Evolutionary conservation across 106 monocot genomes (phyloP).

Genomic region (Dioscorea dumetorum): DNA sequence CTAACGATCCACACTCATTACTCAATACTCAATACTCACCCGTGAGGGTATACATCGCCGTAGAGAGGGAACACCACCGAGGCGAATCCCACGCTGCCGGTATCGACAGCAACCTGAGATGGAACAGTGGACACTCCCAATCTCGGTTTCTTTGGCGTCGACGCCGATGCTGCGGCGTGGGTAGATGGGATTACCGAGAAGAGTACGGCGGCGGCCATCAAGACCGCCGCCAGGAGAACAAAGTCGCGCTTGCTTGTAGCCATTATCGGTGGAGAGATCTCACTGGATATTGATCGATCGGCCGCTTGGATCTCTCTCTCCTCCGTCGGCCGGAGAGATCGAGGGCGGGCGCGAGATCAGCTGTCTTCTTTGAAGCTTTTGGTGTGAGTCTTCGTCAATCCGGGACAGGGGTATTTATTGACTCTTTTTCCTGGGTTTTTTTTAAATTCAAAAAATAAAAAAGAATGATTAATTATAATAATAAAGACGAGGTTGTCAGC

Average conservation of each 20-base stretch:
- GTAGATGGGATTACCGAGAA: constrained; percentile 1
- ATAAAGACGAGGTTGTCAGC: not conserved
- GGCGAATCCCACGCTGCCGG: constrained; percentile 7
- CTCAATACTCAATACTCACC: constrained; percentile 21
- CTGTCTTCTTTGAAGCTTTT: no score
- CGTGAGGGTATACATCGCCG: constrained; percentile 85
- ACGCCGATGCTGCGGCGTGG: constrained; percentile 1
- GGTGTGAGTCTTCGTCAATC: no score
- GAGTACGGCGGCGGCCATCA: constrained; percentile 11
- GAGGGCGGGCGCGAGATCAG: not conserved
- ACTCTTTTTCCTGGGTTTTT: no score
- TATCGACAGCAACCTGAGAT: not conserved
- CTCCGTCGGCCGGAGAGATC: not conserved
- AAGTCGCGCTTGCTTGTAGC: not conserved
- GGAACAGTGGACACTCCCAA: not conserved
- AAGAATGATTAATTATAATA: no score
- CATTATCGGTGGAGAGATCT: not conserved
- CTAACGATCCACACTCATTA: not conserved
- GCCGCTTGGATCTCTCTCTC: not conserved
- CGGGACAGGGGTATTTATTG: no score
- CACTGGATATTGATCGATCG: not conserved
- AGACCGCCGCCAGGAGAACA: not conserved
- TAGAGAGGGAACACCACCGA: constrained; percentile 68
- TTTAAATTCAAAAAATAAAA: no score
- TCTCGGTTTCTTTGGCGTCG: constrained; percentile 8